Percentiles rank a stretch among this genome's conserved stretches.
phyloP scores from a whole-genome alignment of 176 grass and related monocot genomes.

The Eragrostis curvula region DNA sequence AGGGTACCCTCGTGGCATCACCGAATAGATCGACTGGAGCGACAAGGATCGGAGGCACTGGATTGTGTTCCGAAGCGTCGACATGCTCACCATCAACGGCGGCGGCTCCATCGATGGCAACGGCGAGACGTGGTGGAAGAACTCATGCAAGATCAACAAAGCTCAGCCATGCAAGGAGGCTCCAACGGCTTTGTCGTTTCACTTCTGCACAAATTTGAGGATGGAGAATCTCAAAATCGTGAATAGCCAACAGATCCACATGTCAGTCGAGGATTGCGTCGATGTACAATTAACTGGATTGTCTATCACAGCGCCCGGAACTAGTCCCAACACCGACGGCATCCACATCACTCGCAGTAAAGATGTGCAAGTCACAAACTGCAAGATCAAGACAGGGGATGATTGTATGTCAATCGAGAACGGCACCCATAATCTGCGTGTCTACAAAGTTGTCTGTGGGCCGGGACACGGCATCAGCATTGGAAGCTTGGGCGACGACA shows the following conservation, averaged over 20 bases:
- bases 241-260: conserved; percentile 60
- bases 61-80: conserved; percentile 54
- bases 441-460: conserved; percentile 34
- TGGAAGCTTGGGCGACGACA: conserved; percentile 52
- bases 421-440: conserved; percentile 23
- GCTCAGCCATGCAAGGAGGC: conserved; percentile 71
- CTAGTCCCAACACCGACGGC: conserved; percentile 52
- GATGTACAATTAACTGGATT: not conserved
- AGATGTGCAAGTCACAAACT: conserved; percentile 30
- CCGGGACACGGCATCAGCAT: conserved; percentile 58
- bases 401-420: conserved; percentile 53
- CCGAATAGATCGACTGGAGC: conserved; percentile 44
- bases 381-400: conserved; percentile 49
- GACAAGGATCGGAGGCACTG: conserved; percentile 42
- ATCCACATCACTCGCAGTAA: conserved; percentile 48
- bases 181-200: conserved; percentile 53
- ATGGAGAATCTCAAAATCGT: conserved; percentile 21
- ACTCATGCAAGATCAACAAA: conserved; percentile 76
- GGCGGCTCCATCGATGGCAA: conserved; percentile 80
- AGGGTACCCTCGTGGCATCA: conserved; percentile 68
- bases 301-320: conserved; percentile 35
- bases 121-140: conserved; percentile 71
- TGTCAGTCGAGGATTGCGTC: conserved; percentile 44
- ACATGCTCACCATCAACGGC: conserved; percentile 49
- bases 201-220: conserved; percentile 24